Evolutionary conservation across 1,284 basidiomycete species (phyloP).

Genomic region (Chalciporus sp.): DNA sequence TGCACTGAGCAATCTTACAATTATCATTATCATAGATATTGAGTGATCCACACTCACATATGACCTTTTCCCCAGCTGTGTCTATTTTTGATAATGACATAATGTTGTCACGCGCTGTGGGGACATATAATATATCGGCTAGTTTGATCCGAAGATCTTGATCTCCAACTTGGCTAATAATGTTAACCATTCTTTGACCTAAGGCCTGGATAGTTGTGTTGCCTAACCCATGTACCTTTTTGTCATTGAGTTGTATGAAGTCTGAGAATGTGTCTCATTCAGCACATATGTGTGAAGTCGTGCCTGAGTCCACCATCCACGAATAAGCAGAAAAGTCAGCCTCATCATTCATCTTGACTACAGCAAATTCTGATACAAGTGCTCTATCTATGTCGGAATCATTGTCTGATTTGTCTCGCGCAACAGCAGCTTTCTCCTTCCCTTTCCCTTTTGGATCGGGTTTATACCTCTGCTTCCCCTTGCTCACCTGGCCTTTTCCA

Average conservation of each 20-base stretch:
- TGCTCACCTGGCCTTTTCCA: not conserved
- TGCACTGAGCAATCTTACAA: too few relatives aligned
- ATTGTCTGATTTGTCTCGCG: not conserved
- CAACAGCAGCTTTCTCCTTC: too few relatives aligned
- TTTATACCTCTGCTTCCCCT: too few relatives aligned
- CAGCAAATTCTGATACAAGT: not conserved
- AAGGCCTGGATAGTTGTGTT: not conserved
- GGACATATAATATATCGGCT: not conserved
- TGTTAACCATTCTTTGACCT: not conserved
- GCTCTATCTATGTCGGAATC: not conserved
- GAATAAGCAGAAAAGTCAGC: conserved; percentile 3
- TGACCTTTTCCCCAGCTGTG: too few relatives aligned
- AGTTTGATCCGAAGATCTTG: not conserved
- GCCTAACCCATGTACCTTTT: not conserved
- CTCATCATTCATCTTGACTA: not conserved
- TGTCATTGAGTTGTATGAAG: not conserved
- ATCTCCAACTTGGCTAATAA: not conserved
- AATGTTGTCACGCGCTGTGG: not conserved
- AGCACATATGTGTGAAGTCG: not conserved
- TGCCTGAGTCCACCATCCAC: not conserved
- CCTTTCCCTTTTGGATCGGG: not conserved
- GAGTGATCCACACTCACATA: too few relatives aligned
- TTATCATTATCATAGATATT: too few relatives aligned
- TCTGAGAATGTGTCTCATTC: not conserved
- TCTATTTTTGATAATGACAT: too few relatives aligned